Evolutionary conservation across 2,329 filamentous ascomycete species (phyloP).

Genomic region (Erysiphe pulchra): DNA sequence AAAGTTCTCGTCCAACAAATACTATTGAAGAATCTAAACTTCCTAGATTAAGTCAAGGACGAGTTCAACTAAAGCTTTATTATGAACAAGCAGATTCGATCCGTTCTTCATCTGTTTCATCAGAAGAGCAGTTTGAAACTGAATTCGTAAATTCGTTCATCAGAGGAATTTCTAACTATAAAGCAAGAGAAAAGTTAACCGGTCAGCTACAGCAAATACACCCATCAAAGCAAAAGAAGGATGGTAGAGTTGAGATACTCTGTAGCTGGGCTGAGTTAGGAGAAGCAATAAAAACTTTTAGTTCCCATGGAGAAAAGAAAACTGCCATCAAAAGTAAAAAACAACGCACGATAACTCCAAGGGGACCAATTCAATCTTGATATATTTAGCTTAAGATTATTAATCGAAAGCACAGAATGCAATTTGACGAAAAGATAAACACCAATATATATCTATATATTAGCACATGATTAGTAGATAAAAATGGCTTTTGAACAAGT

Average conservation of each 20-base stretch:
- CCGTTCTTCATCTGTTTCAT: neutral
- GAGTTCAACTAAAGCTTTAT: slow-evolving; percentile 1
- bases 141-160: slow-evolving; percentile 7
- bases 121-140: slow-evolving; percentile 1
- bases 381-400: too few species aligned
- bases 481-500: too few species aligned
- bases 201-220: slow-evolving; percentile 3
- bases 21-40: neutral
- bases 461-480: too few species aligned
- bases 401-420: too few species aligned
- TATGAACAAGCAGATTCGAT: neutral
- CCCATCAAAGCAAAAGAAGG: slow-evolving; percentile 2
- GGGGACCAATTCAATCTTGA: too few species aligned
- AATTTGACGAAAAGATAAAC: too few species aligned
- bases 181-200: slow-evolving; percentile 2
- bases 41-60: slow-evolving; percentile 2
- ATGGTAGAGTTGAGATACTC: slow-evolving; percentile 4
- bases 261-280: slow-evolving; percentile 7
- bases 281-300: slow-evolving; percentile 3
- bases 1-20: neutral
- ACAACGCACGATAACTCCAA: too few species aligned
- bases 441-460: too few species aligned
- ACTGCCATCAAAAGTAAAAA: too few species aligned
- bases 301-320: neutral
- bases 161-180: slow-evolving; percentile 3